A percentile compares a stretch with the other conserved stretches of the same genome.
These are phyloP conservation scores for Sabuloglossum arenarium DNA, from an alignment of 495 filamentous ascomycete genomes.

Conservation along the genomic window DNA sequence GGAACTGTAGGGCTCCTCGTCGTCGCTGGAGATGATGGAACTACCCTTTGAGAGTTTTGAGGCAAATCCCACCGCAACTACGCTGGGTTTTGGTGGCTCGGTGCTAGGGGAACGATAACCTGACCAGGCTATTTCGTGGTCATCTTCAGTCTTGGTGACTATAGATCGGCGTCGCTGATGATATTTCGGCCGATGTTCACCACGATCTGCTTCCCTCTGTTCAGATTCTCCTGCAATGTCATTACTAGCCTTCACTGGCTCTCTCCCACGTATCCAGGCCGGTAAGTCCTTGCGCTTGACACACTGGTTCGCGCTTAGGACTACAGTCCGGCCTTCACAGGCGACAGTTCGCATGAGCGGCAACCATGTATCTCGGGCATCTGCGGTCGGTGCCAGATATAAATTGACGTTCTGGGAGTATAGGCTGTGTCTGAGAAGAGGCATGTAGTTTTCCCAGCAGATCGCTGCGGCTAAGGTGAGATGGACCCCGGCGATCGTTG, in stretches of 20 bases:
- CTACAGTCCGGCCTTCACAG: constrained; percentile 62
- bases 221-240: neutral
- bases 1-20: constrained; percentile 1
- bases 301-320: constrained; percentile 77
- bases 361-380: constrained; percentile 67
- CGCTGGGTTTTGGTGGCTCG: neutral
- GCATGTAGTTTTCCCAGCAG: constrained; percentile 98
- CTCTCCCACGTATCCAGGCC: constrained; percentile 26
- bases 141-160: constrained; percentile 24
- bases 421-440: constrained; percentile 53
- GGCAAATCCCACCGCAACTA: neutral
- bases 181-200: neutral
- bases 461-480: constrained; percentile 71
- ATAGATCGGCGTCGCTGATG: constrained; percentile 11
- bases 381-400: constrained; percentile 83
- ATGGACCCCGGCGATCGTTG: constrained; percentile 54
- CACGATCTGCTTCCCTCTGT: neutral
- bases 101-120: constrained; percentile 1
- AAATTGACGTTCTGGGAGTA: constrained; percentile 87
- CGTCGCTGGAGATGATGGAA: neutral
- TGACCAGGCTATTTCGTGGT: constrained; percentile 33
- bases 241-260: neutral
- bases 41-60: neutral
- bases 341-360: constrained; percentile 64
- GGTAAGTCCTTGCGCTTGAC: constrained; percentile 36